A percentile compares a stretch with the other conserved stretches of the same genome.
phyloP scores from a whole-genome alignment of 2,329 filamentous ascomycete species.

The Colletotrichum caudatum region DNA sequence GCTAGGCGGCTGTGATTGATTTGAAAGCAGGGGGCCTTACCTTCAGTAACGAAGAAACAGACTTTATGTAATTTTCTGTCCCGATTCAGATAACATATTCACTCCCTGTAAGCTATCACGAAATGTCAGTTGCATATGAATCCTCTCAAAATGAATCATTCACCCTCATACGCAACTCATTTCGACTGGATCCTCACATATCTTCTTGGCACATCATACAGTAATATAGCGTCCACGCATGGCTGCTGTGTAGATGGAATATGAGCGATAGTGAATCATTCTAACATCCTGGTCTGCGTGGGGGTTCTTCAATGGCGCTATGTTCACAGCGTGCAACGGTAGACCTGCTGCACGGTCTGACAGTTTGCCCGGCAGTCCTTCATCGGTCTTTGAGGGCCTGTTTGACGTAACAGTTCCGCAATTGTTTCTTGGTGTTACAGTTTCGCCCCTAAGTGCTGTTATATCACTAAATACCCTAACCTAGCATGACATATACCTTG shows the following conservation, averaged over 20 bases:
- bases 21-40: neutral
- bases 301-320: neutral
- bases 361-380: neutral
- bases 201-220: neutral
- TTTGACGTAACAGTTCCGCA: neutral
- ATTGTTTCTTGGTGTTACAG: too few species aligned
- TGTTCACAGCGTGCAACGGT: too few species aligned
- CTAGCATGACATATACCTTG: neutral
- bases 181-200: too few species aligned
- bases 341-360: neutral
- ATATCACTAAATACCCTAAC: neutral
- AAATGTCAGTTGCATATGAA: neutral
- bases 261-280: slow-evolving; percentile 28
- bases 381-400: neutral
- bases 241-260: too few species aligned
- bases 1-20: neutral
- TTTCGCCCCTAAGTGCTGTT: neutral
- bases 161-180: neutral
- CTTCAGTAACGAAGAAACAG: neutral
- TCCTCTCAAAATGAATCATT: slow-evolving; percentile 11
- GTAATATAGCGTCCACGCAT: neutral
- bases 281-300: slow-evolving; percentile 2
- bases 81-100: too few species aligned
- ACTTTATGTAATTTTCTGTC: neutral
- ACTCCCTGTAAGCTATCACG: too few species aligned